Evolutionary conservation across 1,284 basidiomycete species (phyloP), one percentile per base, ranked within the genome.

Genomic region (Ganoderma resinaceum): DNA sequence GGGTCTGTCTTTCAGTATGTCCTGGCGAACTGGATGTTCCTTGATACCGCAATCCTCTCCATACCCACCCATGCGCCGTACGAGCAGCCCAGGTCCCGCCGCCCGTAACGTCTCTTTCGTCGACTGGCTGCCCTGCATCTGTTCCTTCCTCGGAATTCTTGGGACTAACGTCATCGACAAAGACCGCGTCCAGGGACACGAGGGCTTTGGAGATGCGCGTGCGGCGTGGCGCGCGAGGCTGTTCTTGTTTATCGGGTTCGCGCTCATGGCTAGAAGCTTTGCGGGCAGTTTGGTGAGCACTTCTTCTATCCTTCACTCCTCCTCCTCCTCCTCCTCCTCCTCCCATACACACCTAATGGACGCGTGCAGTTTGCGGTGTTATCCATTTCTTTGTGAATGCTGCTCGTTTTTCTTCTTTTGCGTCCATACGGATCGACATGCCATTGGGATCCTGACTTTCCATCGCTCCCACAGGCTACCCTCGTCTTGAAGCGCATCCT

Each of bases 161-260:
- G 87, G 98, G 78, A 91, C 97, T 80, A 96, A 97, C 79, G 80
- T 98, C 66, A 96, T 99, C 76, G 96, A 99, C 84, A 99, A 99
- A 85, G 92, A 95, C 75, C 88, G 95, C 57, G 87, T 99, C 65
- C 85, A 90, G 31, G 92, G 93, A 0, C 93, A 96, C 12, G 95
- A 94, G 71, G 89, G 86, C 3, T 93, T 91, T 78, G 91, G 92
- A 4, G 95, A 95, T 74, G 85, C 92, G 0, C 84, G 90, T 2
- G 88, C 91, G 8, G 82, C 83, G 66, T 83, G 81, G 35, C 89
- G 92, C 7, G 86, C 77, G 52, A 96, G 84, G 68, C 94, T 88
- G 52, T 92, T 6, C 93, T 82, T 99, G 74, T 99, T 99, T 81
- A 88, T 99, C 71, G 97, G 97, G 0, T 98, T 99, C 77, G 96